Conservation (phyloP, 306 rosid species). For the Pyrus bretschneideri region DNA sequence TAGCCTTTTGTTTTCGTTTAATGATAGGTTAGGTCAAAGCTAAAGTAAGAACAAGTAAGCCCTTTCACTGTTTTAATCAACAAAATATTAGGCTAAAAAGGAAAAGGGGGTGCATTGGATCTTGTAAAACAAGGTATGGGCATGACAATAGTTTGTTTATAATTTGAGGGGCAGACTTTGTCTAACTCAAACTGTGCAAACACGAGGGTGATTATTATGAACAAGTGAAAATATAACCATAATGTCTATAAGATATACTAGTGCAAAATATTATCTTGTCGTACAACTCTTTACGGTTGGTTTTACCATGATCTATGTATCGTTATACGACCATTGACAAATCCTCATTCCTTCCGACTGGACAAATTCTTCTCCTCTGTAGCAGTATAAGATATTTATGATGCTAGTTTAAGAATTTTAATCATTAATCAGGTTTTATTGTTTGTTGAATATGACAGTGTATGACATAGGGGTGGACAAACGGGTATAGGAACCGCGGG, state of each 20-base stretch:
- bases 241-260: neutral
- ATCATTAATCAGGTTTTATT: neutral
- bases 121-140: conserved; percentile 11
- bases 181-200: neutral
- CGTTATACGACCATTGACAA: no score
- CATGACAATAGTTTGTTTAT: neutral
- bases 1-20: neutral
- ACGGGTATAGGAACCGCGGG: no score
- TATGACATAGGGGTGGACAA: no score
- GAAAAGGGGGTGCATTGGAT: neutral
- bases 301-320: no score
- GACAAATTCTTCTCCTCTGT: no score
- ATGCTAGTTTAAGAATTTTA: no score
- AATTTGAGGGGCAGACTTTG: neutral
- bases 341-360: no score
- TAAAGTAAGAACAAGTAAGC: neutral
- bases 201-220: neutral
- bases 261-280: neutral
- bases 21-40: neutral
- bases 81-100: neutral
- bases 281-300: neutral
- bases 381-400: no score
- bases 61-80: conserved; percentile 11
- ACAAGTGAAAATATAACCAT: neutral
- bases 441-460: neutral